phyloP scores from a whole-genome alignment of 2,329 filamentous ascomycete genomes.

The Pyricularia sp. region DNA sequence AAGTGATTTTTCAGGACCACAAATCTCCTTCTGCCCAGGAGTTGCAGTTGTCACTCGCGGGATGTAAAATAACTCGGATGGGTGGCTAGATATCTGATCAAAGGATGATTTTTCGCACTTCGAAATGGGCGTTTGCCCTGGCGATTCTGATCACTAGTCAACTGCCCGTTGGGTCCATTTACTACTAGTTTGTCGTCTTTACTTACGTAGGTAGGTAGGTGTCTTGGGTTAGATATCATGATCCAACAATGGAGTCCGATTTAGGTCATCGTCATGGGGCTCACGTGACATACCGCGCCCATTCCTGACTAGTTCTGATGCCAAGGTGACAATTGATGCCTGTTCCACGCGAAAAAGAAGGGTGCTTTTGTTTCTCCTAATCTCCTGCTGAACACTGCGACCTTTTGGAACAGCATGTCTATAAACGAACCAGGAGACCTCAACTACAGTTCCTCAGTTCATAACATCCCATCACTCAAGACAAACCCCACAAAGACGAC shows the following conservation, averaged over 20 bases:
- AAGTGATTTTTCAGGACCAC: background rate
- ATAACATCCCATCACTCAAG: background rate
- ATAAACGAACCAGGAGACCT: too few relatives aligned
- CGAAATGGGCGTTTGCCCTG: too few relatives aligned
- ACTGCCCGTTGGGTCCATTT: too few relatives aligned
- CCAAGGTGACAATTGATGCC: background rate
- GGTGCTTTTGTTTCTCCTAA: background rate
- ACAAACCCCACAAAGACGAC: background rate
- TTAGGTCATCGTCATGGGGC: background rate
- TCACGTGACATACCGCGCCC: background rate
- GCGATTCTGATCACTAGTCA: too few relatives aligned
- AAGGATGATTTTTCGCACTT: too few relatives aligned
- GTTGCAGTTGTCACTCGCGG: too few relatives aligned
- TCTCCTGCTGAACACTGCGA: background rate
- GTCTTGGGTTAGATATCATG: background rate
- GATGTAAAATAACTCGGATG: too few relatives aligned
- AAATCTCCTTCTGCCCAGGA: background rate
- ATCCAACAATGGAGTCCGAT: background rate
- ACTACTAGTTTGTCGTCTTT: too few relatives aligned
- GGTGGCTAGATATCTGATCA: too few relatives aligned
- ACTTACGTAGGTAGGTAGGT: too few relatives aligned
- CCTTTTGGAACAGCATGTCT: too few relatives aligned
- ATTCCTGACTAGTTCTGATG: background rate
- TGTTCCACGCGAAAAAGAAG: background rate
- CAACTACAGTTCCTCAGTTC: too few relatives aligned